Conservation (phyloP, 768 basidiomycete genomes). For the Arthromyces matolae region DNA sequence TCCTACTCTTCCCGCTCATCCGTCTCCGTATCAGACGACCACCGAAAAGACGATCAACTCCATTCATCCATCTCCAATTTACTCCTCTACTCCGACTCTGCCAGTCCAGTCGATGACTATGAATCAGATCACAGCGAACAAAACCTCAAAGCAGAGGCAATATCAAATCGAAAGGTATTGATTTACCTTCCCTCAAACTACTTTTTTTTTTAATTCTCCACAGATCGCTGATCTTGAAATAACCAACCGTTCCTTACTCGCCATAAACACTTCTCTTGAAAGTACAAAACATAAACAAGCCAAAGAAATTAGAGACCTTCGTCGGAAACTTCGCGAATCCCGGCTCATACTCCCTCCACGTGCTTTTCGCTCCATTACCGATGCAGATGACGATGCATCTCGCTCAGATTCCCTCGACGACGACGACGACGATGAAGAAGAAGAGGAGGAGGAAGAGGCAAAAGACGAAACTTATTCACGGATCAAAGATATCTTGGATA, state of each 20-base stretch:
- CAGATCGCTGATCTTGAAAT: slow-evolving; percentile 94
- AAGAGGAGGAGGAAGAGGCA: slow-evolving; percentile 26
- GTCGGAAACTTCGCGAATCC: slow-evolving; percentile 78
- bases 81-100: slow-evolving; percentile 36
- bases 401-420: slow-evolving; percentile 31
- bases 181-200: background rate
- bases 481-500: slow-evolving; percentile 60
- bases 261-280: slow-evolving; percentile 82
- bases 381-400: slow-evolving; percentile 39
- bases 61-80: slow-evolving; percentile 40
- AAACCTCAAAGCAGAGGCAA: slow-evolving; percentile 67
- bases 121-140: slow-evolving; percentile 36
- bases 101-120: too few species aligned
- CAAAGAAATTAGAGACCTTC: slow-evolving; percentile 81
- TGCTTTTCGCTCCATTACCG: slow-evolving; percentile 51
- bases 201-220: background rate
- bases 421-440: slow-evolving; percentile 39
- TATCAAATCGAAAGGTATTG: slow-evolving; percentile 80
- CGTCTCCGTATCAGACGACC: slow-evolving; percentile 29
- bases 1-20: slow-evolving; percentile 82
- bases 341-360: slow-evolving; percentile 73
- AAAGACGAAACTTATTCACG: slow-evolving; percentile 58
- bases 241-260: slow-evolving; percentile 79
- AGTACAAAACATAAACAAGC: slow-evolving; percentile 75
- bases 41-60: slow-evolving; percentile 19